Evolutionary conservation across 495 filamentous ascomycete species (phyloP).

Genomic region (Lasiosphaeris hirsuta): DNA sequence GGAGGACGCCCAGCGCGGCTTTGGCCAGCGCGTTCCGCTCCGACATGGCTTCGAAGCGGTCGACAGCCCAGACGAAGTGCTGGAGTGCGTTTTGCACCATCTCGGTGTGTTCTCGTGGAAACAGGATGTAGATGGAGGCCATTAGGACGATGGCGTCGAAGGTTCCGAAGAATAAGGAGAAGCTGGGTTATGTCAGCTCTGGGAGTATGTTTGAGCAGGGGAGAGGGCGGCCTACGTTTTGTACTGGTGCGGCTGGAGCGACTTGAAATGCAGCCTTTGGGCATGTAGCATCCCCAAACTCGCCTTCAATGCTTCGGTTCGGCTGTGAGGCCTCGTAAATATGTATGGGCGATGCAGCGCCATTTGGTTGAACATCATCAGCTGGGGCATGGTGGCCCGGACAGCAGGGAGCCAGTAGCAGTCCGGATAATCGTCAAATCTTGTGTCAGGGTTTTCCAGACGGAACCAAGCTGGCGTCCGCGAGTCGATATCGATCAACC

Average conservation of each 20-base stretch:
- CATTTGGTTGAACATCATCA: slow-evolving; percentile 52
- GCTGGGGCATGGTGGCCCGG: slow-evolving; percentile 44
- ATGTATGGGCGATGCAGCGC: slow-evolving; percentile 62
- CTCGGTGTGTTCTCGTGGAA: slow-evolving; percentile 46
- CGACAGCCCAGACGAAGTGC: slow-evolving; percentile 52
- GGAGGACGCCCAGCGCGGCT: slow-evolving; percentile 50
- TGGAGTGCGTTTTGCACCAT: slow-evolving; percentile 41
- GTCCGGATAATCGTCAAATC: slow-evolving; percentile 46
- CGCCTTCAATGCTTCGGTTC: slow-evolving; percentile 52
- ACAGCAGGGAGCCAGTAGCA: slow-evolving; percentile 52
- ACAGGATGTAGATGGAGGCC: slow-evolving; percentile 55
- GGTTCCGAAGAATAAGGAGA: slow-evolving; percentile 53
- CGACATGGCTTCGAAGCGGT: slow-evolving; percentile 51
- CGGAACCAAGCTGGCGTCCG: slow-evolving; percentile 52
- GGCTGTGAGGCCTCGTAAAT: slow-evolving; percentile 51
- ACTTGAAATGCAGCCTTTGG: slow-evolving; percentile 49
- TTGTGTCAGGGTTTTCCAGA: slow-evolving; percentile 52
- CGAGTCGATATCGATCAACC: slow-evolving; percentile 44
- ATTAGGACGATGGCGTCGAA: slow-evolving; percentile 63
- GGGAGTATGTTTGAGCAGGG: slow-evolving; percentile 17
- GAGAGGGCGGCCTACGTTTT: slow-evolving; percentile 40
- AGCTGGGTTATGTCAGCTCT: slow-evolving; percentile 18
- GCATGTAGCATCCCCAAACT: slow-evolving; percentile 53
- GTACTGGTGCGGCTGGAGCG: slow-evolving; percentile 49
- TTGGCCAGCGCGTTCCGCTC: slow-evolving; percentile 49